These are phyloP conservation scores for Trichoderma sp. DNA, from an alignment of 2,329 filamentous ascomycete genomes.

Conservation along the genomic window DNA sequence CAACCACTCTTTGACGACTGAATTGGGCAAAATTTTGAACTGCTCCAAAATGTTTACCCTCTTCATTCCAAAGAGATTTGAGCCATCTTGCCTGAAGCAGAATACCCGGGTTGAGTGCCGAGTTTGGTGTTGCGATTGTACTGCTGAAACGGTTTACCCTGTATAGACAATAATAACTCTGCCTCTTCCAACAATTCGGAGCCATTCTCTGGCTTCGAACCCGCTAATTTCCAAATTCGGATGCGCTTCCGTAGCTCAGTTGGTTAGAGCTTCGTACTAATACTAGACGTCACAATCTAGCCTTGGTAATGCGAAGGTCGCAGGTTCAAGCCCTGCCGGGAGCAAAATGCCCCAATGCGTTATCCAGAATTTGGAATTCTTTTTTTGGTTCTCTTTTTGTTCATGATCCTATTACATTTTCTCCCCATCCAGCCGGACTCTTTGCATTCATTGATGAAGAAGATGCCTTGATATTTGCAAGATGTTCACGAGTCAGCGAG, in stretches of 20 bases:
- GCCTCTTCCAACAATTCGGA: neutral
- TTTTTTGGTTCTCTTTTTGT: neutral
- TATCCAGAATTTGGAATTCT: neutral
- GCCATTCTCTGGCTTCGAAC: neutral
- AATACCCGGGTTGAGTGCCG: neutral
- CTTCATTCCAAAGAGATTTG: neutral
- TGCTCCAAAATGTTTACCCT: neutral
- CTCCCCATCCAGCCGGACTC: neutral
- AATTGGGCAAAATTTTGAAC: neutral
- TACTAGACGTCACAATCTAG: neutral
- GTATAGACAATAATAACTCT: neutral
- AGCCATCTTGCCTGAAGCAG: neutral
- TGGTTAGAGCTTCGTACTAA: slow-evolving; percentile 18
- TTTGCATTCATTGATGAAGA: neutral
- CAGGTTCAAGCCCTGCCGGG: slow-evolving; percentile 17
- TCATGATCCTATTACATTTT: neutral
- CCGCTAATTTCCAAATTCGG: neutral
- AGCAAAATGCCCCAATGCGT: neutral
- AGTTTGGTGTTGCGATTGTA: neutral
- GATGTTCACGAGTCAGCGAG: neutral
- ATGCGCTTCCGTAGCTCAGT: neutral
- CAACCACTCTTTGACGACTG: neutral
- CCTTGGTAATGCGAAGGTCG: slow-evolving; percentile 14
- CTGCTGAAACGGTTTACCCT: neutral
- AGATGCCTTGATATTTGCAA: accelerated